Evolutionary conservation across 495 filamentous ascomycete genomes (phyloP), one percentile per base, ranked within the genome.

Genomic region (Lasiosphaeria ovina): DNA sequence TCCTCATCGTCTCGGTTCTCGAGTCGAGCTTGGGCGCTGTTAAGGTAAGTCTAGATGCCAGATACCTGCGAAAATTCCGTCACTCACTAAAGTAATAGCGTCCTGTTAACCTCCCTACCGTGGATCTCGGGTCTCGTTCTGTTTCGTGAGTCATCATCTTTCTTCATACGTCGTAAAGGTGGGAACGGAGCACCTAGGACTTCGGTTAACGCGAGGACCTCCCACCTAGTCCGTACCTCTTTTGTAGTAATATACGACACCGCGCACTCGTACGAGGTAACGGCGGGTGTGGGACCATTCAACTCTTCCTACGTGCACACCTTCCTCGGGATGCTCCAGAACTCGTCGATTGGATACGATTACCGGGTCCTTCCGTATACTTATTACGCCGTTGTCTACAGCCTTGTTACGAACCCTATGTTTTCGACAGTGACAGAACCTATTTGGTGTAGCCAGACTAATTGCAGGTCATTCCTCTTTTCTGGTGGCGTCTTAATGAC

Each of bases 261-360:
- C 3, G 58, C 40, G 12, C 40, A 44, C 49, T 53, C 62, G 4
- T 66, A 62, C 60, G 36, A 55, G 32, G 60, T 62, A 1, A 62
- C 60, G 6, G 55, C 63, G 6, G 60, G 63, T 9, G 52, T 62
- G 12, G 60, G 63, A 11, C 60, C 63, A 1, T 66, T 66, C 52
- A 66, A 66, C 53, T 53, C 36, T 5, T 62, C 63, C 3, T 56
- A 55, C 11, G 54, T 66, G 16, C 10, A 24, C 9, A 34, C 60
- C 0, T 66, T 66, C 24, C 6, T 62, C 36, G 24, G 40, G 0
- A 5, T 9, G 10, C 35, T 65, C 45, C 10, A 50, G 32, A 11
- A 47, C 32, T 24, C 33, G 3, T 14, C 56, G 12, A 51, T 36
- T 4, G 11, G 42, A 42, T 49, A 53, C 40, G 38, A 48, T 42